These are phyloP conservation scores for Helianthus tuberosus DNA, from an alignment of 129 eudicot species.

Conservation along the genomic window DNA sequence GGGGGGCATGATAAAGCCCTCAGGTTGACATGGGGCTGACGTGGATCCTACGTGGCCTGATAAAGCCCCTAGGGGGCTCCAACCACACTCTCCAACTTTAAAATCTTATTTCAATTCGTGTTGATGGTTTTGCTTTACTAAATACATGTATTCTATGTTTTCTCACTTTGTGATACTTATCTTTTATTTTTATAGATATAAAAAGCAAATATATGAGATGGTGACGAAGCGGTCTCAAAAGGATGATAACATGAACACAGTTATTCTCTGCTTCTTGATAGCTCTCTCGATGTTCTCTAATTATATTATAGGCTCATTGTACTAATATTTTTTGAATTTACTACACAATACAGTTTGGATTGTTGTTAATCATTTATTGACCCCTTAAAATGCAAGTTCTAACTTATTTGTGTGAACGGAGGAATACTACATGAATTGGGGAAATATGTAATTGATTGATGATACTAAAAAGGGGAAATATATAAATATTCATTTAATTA, in stretches of 20 bases:
- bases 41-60: too few relatives aligned
- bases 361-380: too few relatives aligned
- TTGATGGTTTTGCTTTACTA: not conserved
- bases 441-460: too few relatives aligned
- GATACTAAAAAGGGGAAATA: too few relatives aligned
- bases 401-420: too few relatives aligned
- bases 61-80: too few relatives aligned
- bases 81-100: too few relatives aligned
- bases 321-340: conserved; percentile 6
- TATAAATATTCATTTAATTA: too few relatives aligned
- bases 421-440: too few relatives aligned
- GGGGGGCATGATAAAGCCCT: too few relatives aligned
- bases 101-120: not conserved
- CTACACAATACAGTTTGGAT: conserved; percentile 57
- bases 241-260: conserved; percentile 62
- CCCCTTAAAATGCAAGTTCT: too few relatives aligned
- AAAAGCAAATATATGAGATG: conserved; percentile 76
- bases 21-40: too few relatives aligned
- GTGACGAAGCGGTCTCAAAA: conserved; percentile 76
- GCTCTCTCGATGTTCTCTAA: not conserved
- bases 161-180: conserved; percentile 12
- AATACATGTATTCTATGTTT: conserved; percentile 18
- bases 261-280: conserved; percentile 25
- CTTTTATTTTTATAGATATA: conserved; percentile 57
- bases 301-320: not conserved